Conservation (phyloP, 495 filamentous ascomycete genomes). For the Bryoglossum gracile region DNA sequence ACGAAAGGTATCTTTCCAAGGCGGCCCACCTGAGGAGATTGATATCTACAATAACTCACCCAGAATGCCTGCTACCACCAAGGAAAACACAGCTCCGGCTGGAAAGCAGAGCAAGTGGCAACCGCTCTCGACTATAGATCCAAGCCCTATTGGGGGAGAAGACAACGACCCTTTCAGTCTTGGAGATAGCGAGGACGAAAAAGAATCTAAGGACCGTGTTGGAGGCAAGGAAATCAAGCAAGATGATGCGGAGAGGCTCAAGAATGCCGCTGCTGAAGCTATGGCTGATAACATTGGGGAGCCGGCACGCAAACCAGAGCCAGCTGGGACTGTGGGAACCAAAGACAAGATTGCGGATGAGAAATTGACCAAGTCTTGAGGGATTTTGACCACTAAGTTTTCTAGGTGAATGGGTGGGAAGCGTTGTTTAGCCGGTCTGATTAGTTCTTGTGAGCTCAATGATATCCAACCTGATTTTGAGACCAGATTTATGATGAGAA, state of each 20-base stretch:
- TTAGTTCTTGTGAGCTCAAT: conserved; percentile 3
- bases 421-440: not conserved
- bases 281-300: conserved; percentile 43
- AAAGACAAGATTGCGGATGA: conserved; percentile 40
- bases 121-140: conserved; percentile 79
- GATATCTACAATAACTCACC: conserved; percentile 63
- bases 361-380: conserved; percentile 30
- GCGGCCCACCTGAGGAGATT: conserved; percentile 58
- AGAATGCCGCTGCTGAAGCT: conserved; percentile 62
- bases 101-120: conserved; percentile 90
- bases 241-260: conserved; percentile 62
- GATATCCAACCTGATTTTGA: too few relatives aligned
- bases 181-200: conserved; percentile 92
- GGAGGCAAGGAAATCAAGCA: conserved; percentile 40
- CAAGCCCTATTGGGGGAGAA: conserved; percentile 75
- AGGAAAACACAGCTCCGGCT: conserved; percentile 20
- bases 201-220: conserved; percentile 54
- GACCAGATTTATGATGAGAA: too few relatives aligned
- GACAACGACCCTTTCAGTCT: conserved; percentile 96
- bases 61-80: conserved; percentile 28
- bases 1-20: conserved; percentile 62
- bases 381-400: not conserved
- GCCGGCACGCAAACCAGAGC: conserved; percentile 25
- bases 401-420: not conserved
- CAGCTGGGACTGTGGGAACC: conserved; percentile 31